phyloP scores from a whole-genome alignment of 331 rosid genomes.

The Arachis monticola region DNA sequence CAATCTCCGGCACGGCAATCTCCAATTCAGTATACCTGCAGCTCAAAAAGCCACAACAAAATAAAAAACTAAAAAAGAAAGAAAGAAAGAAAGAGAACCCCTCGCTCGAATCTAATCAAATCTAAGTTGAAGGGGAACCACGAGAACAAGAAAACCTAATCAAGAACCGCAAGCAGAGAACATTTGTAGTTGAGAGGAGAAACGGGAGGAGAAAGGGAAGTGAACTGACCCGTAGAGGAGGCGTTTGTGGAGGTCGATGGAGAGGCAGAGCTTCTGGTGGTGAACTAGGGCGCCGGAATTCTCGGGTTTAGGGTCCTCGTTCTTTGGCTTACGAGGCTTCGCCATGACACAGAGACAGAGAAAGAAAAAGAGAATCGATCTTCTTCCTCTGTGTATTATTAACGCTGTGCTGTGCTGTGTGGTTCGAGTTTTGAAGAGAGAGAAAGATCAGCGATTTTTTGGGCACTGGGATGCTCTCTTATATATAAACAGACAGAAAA shows the following conservation, averaged over 20 bases:
- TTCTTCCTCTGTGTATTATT: too few relatives aligned
- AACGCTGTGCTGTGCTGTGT: too few relatives aligned
- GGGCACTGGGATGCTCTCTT: too few relatives aligned
- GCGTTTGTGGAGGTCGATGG: conserved; percentile 72
- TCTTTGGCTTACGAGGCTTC: conserved; percentile 93
- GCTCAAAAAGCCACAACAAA: not conserved
- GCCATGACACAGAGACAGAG: conserved; percentile 53
- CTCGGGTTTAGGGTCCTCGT: conserved; percentile 78
- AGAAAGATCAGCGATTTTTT: too few relatives aligned
- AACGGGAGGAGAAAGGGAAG: conserved; percentile 5
- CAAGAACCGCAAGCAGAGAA: not conserved
- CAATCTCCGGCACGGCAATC: conserved; percentile 89
- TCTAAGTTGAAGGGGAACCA: not conserved
- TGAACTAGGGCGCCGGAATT: conserved; percentile 80
- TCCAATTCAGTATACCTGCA: conserved; percentile 84
- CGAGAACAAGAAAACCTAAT: conserved; percentile 23
- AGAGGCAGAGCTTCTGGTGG: conserved; percentile 95
- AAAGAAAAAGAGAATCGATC: too few relatives aligned
- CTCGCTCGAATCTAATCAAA: not conserved
- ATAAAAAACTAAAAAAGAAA: not conserved
- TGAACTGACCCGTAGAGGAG: conserved; percentile 75
- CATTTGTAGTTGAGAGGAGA: not conserved
- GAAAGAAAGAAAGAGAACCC: not conserved
- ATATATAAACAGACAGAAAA: too few relatives aligned
- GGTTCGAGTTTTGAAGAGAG: too few relatives aligned